phyloP scores from a whole-genome alignment of 1,284 basidiomycete species.

The Cutaneotrichosporon sp. region DNA sequence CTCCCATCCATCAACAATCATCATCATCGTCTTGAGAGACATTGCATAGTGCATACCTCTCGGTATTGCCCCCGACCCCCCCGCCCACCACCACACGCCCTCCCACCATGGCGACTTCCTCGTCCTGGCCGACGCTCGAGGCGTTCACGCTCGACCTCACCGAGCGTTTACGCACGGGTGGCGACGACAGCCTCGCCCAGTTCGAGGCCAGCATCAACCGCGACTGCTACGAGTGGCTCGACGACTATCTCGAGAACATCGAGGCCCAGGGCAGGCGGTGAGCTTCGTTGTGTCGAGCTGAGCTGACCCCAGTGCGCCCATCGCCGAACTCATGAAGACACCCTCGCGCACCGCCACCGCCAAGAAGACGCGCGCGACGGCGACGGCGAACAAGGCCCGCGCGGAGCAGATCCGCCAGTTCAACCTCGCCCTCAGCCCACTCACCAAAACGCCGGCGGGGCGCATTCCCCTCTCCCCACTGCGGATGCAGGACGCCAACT shows the following conservation, averaged over 20 bases:
- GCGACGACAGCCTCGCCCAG: slow-evolving; percentile 33
- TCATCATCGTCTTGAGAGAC: not conserved
- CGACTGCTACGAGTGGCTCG: slow-evolving; percentile 51
- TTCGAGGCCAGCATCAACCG: slow-evolving; percentile 44
- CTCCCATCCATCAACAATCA: slow-evolving; percentile 2
- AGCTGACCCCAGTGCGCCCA: slow-evolving; percentile 34
- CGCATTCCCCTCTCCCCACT: slow-evolving; percentile 43
- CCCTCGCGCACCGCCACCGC: slow-evolving; percentile 49
- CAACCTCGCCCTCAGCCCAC: slow-evolving; percentile 43
- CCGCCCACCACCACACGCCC: not conserved
- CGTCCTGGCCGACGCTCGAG: slow-evolving; percentile 27
- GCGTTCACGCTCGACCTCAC: slow-evolving; percentile 42
- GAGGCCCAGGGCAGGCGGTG: slow-evolving; percentile 30
- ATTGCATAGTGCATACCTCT: slow-evolving; percentile 1
- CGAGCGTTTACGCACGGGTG: slow-evolving; percentile 34
- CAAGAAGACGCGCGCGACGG: slow-evolving; percentile 50
- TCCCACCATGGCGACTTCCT: slow-evolving; percentile 11
- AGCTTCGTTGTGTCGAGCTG: slow-evolving; percentile 1
- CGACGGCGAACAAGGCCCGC: slow-evolving; percentile 30
- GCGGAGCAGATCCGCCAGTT: slow-evolving; percentile 25
- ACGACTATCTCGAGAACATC: slow-evolving; percentile 48
- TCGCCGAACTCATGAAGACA: slow-evolving; percentile 52
- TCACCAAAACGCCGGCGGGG: slow-evolving; percentile 25
- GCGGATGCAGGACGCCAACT: slow-evolving; percentile 36
- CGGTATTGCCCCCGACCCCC: not conserved